phyloP scores from a whole-genome alignment of 1,284 basidiomycete species.

The Gymnopus androsaceus region DNA sequence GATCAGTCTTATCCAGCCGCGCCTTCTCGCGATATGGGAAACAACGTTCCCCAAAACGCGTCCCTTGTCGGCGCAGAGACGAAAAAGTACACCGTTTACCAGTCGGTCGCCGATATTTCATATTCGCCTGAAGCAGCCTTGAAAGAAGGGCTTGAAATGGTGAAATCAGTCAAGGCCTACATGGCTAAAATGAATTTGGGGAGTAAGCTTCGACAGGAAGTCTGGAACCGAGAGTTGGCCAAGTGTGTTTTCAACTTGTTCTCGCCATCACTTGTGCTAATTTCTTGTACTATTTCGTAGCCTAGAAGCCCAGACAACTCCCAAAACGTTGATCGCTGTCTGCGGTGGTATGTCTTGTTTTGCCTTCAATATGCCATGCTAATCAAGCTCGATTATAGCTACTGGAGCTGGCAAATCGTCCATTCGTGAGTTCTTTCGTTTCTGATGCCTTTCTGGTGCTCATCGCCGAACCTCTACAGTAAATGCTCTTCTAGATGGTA shows the following conservation, averaged over 20 bases:
- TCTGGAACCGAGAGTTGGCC: slow-evolving; percentile 57
- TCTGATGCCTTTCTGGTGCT: too few species aligned
- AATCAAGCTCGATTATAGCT: slow-evolving; percentile 32
- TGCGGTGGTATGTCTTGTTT: slow-evolving; percentile 50
- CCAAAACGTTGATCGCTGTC: slow-evolving; percentile 60
- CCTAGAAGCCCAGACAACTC: slow-evolving; percentile 48
- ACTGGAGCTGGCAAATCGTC: slow-evolving; percentile 66
- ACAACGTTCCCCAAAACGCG: not conserved
- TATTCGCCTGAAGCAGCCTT: slow-evolving; percentile 54
- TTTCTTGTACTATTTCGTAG: slow-evolving; percentile 29
- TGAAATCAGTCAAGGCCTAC: slow-evolving; percentile 44
- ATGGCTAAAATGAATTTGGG: slow-evolving; percentile 52
- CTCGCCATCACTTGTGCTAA: not conserved
- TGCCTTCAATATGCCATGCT: not conserved
- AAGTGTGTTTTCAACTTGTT: slow-evolving; percentile 35
- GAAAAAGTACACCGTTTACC: slow-evolving; percentile 31
- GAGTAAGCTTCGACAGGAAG: slow-evolving; percentile 56
- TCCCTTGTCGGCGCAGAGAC: not conserved
- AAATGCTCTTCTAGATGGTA: slow-evolving; percentile 62
- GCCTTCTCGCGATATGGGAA: not conserved
- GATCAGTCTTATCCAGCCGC: not conserved
- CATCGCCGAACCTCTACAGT: slow-evolving; percentile 23
- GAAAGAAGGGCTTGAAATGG: slow-evolving; percentile 54
- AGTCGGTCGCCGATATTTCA: slow-evolving; percentile 41
- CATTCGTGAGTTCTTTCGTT: too few species aligned